Percentiles rank a stretch among this genome's conserved stretches.
phyloP scores from a whole-genome alignment of 805 yeast genomes.

The Monosporozyma servazzii region DNA sequence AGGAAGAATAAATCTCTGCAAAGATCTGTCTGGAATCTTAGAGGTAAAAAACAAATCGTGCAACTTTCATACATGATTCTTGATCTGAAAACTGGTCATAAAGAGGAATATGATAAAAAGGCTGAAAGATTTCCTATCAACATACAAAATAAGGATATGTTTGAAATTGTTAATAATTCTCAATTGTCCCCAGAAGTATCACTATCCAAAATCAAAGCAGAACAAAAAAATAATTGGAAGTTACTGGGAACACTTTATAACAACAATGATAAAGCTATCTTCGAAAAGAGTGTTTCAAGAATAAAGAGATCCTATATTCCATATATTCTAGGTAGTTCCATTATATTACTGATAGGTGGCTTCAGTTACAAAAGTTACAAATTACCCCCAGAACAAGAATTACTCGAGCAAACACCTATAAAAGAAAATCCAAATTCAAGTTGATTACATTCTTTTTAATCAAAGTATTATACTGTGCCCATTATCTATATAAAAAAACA shows the following conservation, averaged over 20 bases:
- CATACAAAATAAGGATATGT: conserved; percentile 19
- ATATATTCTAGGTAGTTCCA: neutral
- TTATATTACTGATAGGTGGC: neutral
- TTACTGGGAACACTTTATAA: conserved; percentile 19
- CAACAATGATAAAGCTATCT: conserved; percentile 14
- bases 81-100: conserved; percentile 9
- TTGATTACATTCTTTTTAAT: neutral
- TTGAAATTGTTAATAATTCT: conserved; percentile 21
- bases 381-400: neutral
- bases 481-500: neutral
- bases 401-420: neutral
- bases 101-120: conserved; percentile 4
- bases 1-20: neutral
- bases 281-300: conserved; percentile 8
- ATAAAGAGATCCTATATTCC: neutral
- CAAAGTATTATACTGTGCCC: neutral
- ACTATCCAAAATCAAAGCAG: conserved; percentile 12
- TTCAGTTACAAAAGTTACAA: neutral
- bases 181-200: conserved; percentile 20
- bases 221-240: conserved; percentile 21
- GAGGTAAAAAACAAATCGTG: neutral
- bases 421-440: neutral
- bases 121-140: conserved; percentile 10
- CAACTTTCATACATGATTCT: conserved; percentile 6
- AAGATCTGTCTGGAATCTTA: neutral